Evolutionary conservation across 2,329 filamentous ascomycete genomes (phyloP), one percentile per base, ranked within the genome.

Genomic region (Talaromyces sp.): DNA sequence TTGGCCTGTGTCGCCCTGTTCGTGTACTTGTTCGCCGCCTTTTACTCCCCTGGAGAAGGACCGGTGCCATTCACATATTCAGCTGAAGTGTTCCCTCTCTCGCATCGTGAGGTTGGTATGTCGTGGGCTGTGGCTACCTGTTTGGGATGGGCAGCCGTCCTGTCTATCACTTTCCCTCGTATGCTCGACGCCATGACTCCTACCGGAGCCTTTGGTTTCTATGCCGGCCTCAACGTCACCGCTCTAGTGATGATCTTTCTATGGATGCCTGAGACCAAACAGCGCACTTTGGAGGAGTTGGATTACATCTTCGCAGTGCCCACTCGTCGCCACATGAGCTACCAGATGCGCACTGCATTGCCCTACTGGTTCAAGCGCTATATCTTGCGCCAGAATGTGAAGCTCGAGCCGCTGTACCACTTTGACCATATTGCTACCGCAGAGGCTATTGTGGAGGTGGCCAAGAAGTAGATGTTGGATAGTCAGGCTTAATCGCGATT

Each of bases 1-100:
- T 74, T 84, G 11, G 82, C 73, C 0, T 69, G 82, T 0, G 80
- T 87, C 45, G 81, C 83, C 0, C 69, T 85, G 4, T 87, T 87
- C 61, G 75, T 87, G 61, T 88, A 84, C 71, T 67, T 88, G 13
- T 89, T 88, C 62, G 82, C 80, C 1, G 82, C 82, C 6, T 85
- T 85, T 66, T 86, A 86, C 72, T 84, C 82, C 0, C 82, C 83
- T 0, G 84, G 81, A 2, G 86, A 89, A 72, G 86, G 84, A 0
- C 75, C 76, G 2, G 77, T 80, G 1, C 76, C 78, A 3, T 77
- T 73, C 62, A 75, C 79, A n/a, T 83, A 83, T 67, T 80, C 78
- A 45, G 79, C 80, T 0, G 81, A 83, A 61, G 77, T 79, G 0
- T 83, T 83, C 62, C 81, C 81, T 0, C 69, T 83, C 5, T 82